Evolutionary conservation across 2,329 filamentous ascomycete species (phyloP), one percentile per base, ranked within the genome.

Genomic region (Colletotrichum sp.): DNA sequence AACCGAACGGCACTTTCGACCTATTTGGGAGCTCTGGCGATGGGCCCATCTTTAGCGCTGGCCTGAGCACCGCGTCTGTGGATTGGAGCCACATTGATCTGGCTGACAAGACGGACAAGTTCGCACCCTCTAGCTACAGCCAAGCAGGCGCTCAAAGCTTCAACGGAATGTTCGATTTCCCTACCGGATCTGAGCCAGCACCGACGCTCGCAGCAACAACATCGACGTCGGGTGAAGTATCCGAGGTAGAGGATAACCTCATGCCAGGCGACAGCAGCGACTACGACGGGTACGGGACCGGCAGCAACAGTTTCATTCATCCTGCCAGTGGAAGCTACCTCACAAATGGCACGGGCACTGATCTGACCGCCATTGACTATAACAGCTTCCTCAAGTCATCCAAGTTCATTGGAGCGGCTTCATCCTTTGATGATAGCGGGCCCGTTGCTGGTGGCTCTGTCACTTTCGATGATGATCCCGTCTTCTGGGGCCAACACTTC

Each of bases 151-250:
- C 87, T 30, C 88, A 86, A 75, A 88, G 89, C 80, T 90, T 89
- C 80, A 88, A 86, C 77, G 88, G 88, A 49, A 79, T 85, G 8
- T 90, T 89, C 78, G 90, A 91, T 69, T 90, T 88, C 69, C 84
- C 83, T 77, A 87, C 84, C 79, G 89, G 87, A 77, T 89, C 87
- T n/a, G 90, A 91, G 80, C 89, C 89, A 77, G 87, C 89, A 32
- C 87, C 88, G 66, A 86, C 89, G 65, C 82, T 93, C 80, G 89
- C 91, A 77, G 87, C 90, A 80, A 88, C 87, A 67, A 90, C 90
- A 2, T 92, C 91, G 12, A 93, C 91, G 10, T 94, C 92, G 15
- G 92, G 92, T 44, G 92, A 94, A 76, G 92, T 93, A 10, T 93
- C 92, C 12, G 92, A 93, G 81, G 91, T 91, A 7, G 92, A 93